These are phyloP conservation scores for Rutstroemia sp. DNA, from an alignment of 2,329 filamentous ascomycete species.

Conservation along the genomic window DNA sequence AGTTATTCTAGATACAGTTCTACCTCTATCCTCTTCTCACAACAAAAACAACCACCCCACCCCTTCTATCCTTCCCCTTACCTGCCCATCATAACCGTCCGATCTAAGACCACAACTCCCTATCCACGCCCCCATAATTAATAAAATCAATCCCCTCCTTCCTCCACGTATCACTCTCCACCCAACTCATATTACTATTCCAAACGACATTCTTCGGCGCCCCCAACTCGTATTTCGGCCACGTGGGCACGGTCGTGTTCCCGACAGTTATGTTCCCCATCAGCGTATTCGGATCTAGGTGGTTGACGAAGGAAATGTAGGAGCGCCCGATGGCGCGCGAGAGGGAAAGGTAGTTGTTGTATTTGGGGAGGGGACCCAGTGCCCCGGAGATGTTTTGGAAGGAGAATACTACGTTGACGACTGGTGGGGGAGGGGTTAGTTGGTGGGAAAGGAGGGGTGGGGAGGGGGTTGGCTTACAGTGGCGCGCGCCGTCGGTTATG, in stretches of 20 bases:
- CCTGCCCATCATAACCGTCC: neutral
- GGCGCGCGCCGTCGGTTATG: slow-evolving; percentile 36
- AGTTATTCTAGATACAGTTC: too few species aligned
- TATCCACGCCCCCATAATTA: slow-evolving; percentile 31
- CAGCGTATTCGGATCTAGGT: slow-evolving; percentile 35
- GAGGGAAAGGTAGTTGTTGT: slow-evolving; percentile 31
- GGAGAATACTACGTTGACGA: slow-evolving; percentile 42
- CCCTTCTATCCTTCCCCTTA: neutral
- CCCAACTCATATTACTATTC: slow-evolving; percentile 36
- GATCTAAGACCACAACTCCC: slow-evolving; percentile 29
- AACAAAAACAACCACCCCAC: neutral
- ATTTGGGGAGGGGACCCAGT: slow-evolving; percentile 38
- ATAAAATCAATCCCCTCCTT: slow-evolving; percentile 40
- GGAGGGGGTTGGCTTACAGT: slow-evolving; percentile 25
- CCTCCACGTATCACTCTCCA: slow-evolving; percentile 41
- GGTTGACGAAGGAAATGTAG: slow-evolving; percentile 34
- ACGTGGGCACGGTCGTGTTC: slow-evolving; percentile 29
- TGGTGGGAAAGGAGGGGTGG: neutral
- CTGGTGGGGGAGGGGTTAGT: neutral
- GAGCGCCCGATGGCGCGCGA: slow-evolving; percentile 21
- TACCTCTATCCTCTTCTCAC: too few species aligned
- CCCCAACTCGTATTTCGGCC: slow-evolving; percentile 35
- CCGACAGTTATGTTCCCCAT: slow-evolving; percentile 13
- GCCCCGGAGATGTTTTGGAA: slow-evolving; percentile 44
- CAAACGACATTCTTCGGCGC: slow-evolving; percentile 37